Conservation (phyloP, 2,329 filamentous ascomycete genomes). For the Blastomyces emzantsi region DNA sequence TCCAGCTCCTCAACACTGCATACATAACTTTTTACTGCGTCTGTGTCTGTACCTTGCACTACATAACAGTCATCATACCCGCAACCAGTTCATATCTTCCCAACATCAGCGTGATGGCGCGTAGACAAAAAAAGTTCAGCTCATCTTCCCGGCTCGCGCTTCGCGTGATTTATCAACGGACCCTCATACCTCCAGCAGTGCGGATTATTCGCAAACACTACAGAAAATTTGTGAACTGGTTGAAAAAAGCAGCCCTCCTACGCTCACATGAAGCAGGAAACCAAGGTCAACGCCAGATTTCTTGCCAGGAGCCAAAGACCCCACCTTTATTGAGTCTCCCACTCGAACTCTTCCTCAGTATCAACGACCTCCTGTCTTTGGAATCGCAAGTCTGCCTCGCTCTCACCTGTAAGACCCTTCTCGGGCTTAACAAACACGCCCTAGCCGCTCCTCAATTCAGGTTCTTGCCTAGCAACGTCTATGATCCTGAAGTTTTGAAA, state of each 20-base stretch:
- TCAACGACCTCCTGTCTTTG: slow-evolving; percentile 4
- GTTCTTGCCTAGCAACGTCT: not conserved
- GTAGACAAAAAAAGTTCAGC: not conserved
- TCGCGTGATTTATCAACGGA: not conserved
- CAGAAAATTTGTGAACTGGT: not conserved
- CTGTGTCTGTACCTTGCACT: not conserved
- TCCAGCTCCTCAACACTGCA: not conserved
- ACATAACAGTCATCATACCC: not conserved
- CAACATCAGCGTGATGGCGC: not conserved
- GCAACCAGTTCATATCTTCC: not conserved
- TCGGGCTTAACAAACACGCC: not conserved
- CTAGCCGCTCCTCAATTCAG: not conserved
- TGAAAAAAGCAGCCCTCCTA: not conserved
- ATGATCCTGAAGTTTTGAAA: not conserved
- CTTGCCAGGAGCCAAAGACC: not conserved
- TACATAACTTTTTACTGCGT: not conserved
- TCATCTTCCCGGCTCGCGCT: not conserved
- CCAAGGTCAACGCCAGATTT: not conserved
- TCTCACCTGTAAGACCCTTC: slow-evolving; percentile 5
- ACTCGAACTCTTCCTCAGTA: slow-evolving; percentile 2
- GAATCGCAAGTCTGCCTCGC: slow-evolving; percentile 4
- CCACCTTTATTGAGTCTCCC: slow-evolving; percentile 4
- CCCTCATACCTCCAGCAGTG: not conserved
- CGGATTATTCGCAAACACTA: not conserved
- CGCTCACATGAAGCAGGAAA: not conserved